phyloP scores from a whole-genome alignment of 2,329 filamentous ascomycete species.

The Epichloe hybrida region DNA sequence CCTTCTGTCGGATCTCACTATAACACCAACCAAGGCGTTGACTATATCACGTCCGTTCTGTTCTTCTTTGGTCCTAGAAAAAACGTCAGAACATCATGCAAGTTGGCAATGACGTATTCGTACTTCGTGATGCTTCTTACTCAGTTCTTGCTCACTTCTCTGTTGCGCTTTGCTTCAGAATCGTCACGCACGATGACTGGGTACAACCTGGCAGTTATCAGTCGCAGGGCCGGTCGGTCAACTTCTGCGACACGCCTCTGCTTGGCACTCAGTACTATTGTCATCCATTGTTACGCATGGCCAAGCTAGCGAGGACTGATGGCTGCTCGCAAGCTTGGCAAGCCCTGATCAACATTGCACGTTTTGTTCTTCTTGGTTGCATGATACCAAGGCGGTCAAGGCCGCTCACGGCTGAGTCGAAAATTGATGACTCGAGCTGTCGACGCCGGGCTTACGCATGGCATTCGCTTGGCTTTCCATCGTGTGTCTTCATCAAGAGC shows the following conservation, averaged over 20 bases:
- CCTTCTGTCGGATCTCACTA: no score
- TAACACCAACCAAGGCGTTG: no score
- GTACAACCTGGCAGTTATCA: background rate
- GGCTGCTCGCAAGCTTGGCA: background rate
- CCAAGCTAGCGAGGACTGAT: background rate
- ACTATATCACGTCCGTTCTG: no score
- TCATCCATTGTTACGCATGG: background rate
- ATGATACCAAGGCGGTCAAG: background rate
- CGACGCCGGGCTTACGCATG: background rate
- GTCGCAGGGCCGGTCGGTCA: background rate
- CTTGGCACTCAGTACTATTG: background rate
- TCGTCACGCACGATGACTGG: background rate
- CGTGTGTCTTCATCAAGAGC: no score
- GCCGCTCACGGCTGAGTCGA: background rate
- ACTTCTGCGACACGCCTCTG: background rate
- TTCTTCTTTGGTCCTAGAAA: no score
- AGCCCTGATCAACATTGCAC: background rate
- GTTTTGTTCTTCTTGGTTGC: background rate
- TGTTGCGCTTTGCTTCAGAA: background rate
- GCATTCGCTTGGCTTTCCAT: background rate
- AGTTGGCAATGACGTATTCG: no score
- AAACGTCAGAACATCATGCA: no score
- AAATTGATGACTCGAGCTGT: background rate
- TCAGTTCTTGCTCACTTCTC: background rate
- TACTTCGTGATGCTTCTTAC: background rate